Evolutionary conservation across 768 basidiomycete genomes (phyloP), one percentile per base, ranked within the genome.

Genomic region (Pulveroboletus frians): DNA sequence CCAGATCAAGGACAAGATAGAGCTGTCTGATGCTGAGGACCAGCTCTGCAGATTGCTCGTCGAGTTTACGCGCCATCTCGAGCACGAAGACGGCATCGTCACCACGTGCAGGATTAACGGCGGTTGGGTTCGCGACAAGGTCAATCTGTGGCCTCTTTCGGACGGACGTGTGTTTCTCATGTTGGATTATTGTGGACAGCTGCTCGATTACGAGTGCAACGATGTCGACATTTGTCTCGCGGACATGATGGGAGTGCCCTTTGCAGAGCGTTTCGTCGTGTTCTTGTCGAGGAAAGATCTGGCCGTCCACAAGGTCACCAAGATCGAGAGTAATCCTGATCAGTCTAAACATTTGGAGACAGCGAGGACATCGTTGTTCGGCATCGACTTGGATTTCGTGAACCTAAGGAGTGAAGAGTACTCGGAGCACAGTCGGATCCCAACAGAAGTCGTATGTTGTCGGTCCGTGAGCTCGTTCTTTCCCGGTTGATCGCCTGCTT

Each of bases 81-180:
- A 73, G 49, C 65, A 71, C 48, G 72, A 77, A 30, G 74, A 80
- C 43, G 76, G 74, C 9, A 73, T 81, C 18, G 66, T 69, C 5
- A 83, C 81, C 0, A 76, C 80, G 1, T 95, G 95, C 64, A 78
- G 96, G 56, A 89, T 99, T 40, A 96, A 93, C 10, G 96, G 96
- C 15, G 96, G 96, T 17, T 99, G 96, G 96, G 96, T 98, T 39
- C 76, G 96, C 61, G 96, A 99, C 69, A 99, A 99, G 84, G 95
- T 93, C 52, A 57, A 71, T 65, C 23, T 4, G 17, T 32, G 60
- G 15, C 56, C 51, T 43, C 27, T 36, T 32, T 43, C 8, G 49
- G 37, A 35, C 35, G 44, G 26, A 15, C 13, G 31, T 35, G 51
- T 21, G 44, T 57, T 47, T 47, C 50, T 64, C 50, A 56, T 55